phyloP scores from a whole-genome alignment of 2,329 filamentous ascomycete species.

The Colletotrichum lentis region DNA sequence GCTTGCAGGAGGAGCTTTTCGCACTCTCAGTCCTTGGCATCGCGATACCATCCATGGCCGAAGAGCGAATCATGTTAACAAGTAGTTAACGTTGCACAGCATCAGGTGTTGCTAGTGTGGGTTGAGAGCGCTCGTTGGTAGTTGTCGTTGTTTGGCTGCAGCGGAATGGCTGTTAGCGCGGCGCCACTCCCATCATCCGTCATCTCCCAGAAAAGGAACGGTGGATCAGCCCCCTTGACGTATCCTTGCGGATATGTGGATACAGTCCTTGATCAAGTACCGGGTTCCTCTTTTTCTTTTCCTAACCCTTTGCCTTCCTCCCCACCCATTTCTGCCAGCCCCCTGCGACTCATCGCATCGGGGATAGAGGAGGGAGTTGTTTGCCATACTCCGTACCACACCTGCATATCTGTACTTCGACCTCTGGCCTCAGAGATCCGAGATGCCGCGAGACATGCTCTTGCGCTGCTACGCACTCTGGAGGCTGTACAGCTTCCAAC shows the following conservation, averaged over 20 bases:
- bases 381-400: not conserved
- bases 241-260: constrained; percentile 22
- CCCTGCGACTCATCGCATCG: constrained; percentile 24
- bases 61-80: constrained; percentile 16
- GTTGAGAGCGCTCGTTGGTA: constrained; percentile 13
- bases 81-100: constrained; percentile 10
- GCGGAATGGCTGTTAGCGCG: constrained; percentile 36
- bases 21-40: constrained; percentile 29
- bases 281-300: constrained; percentile 31
- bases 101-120: constrained; percentile 22
- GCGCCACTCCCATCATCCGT: constrained; percentile 39
- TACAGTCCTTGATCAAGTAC: constrained; percentile 35
- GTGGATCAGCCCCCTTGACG: constrained; percentile 33
- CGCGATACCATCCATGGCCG: constrained; percentile 8
- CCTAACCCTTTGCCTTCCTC: not conserved
- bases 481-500: not conserved
- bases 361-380: constrained; percentile 15
- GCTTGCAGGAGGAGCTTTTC: constrained; percentile 26
- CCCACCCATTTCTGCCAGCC: not conserved
- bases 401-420: not conserved
- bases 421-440: constrained; percentile 29
- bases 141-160: constrained; percentile 31
- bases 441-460: constrained; percentile 31
- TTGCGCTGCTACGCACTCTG: constrained; percentile 8
- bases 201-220: constrained; percentile 39